These are phyloP conservation scores for Bipolaris victoriae DNA, from an alignment of 2,329 filamentous ascomycete species.

Conservation along the genomic window DNA sequence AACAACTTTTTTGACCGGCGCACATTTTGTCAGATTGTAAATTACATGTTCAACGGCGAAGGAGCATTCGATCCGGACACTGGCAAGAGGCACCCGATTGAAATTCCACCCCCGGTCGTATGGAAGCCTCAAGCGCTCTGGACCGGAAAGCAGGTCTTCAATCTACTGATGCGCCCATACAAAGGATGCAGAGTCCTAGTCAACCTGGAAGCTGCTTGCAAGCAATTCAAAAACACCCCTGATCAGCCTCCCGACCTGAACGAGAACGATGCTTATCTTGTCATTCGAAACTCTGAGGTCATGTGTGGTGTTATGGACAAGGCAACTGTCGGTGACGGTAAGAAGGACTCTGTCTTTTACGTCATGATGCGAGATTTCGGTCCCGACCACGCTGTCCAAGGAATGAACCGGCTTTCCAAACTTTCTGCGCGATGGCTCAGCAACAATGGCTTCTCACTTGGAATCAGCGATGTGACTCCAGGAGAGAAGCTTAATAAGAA, in stretches of 20 bases:
- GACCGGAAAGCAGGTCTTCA: constrained; percentile 98
- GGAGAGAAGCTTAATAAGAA: constrained; percentile 70
- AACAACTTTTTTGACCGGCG: constrained; percentile 90
- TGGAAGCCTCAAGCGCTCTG: constrained; percentile 85
- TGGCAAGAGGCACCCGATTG: constrained; percentile 66
- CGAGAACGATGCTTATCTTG: constrained; percentile 77
- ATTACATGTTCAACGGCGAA: constrained; percentile 88
- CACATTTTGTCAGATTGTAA: constrained; percentile 86
- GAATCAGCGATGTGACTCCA: constrained; percentile 92
- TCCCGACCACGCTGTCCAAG: constrained; percentile 82
- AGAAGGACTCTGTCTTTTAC: constrained; percentile 98
- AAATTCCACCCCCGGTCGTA: constrained; percentile 85
- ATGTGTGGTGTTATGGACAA: constrained; percentile 99
- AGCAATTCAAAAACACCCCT: constrained; percentile 72
- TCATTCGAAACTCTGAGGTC: constrained; percentile 93
- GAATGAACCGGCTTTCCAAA: constrained; percentile 93
- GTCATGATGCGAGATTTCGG: constrained; percentile 95
- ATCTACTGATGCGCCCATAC: constrained; percentile 87
- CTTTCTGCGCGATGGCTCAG: constrained; percentile 87
- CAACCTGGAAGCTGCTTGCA: constrained; percentile 92
- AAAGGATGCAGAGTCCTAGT: constrained; percentile 80
- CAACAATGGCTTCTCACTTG: constrained; percentile 94
- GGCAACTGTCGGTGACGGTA: constrained; percentile 92
- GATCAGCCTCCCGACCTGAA: constrained; percentile 79
- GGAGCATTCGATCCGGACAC: constrained; percentile 55